Percentiles rank a stretch among this genome's conserved stretches.
Conservation (phyloP, 495 filamentous ascomycete genomes). For the Bathelium albidoporum region DNA sequence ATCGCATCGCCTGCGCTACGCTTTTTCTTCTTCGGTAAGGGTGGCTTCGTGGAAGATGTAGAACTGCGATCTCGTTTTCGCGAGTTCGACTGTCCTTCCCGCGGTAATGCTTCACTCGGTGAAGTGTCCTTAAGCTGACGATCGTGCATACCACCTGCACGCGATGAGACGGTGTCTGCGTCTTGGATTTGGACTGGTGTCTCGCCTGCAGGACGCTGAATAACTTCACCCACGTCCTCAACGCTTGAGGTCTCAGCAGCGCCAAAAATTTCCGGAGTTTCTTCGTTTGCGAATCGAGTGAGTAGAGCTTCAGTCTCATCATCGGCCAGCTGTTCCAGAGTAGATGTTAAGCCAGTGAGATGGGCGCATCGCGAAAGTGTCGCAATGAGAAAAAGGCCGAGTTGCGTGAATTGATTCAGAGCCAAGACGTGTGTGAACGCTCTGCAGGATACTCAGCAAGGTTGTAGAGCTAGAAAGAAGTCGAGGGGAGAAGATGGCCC, state of each 20-base stretch:
- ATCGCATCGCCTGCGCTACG: conserved; percentile 48
- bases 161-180: conserved; percentile 9
- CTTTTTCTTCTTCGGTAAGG: conserved; percentile 31
- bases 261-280: background rate
- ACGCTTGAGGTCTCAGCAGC: background rate
- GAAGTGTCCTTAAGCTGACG: background rate
- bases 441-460: background rate
- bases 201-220: conserved; percentile 6
- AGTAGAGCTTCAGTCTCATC: conserved; percentile 10
- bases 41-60: background rate
- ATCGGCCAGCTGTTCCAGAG: conserved; percentile 14
- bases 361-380: conserved; percentile 12
- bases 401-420: conserved; percentile 14
- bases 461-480: background rate
- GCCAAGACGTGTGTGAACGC: conserved; percentile 5
- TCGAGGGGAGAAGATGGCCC: background rate
- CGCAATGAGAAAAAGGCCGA: conserved; percentile 17
- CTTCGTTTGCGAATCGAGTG: conserved; percentile 14
- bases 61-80: conserved; percentile 4
- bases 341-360: conserved; percentile 11
- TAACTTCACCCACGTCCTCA: conserved; percentile 26
- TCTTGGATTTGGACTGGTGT: background rate
- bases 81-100: background rate
- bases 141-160: conserved; percentile 11
- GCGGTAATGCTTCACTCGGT: conserved; percentile 5